Conservation (phyloP, 73 alveolate genomes). For the Tetrahymena thermophila region DNA sequence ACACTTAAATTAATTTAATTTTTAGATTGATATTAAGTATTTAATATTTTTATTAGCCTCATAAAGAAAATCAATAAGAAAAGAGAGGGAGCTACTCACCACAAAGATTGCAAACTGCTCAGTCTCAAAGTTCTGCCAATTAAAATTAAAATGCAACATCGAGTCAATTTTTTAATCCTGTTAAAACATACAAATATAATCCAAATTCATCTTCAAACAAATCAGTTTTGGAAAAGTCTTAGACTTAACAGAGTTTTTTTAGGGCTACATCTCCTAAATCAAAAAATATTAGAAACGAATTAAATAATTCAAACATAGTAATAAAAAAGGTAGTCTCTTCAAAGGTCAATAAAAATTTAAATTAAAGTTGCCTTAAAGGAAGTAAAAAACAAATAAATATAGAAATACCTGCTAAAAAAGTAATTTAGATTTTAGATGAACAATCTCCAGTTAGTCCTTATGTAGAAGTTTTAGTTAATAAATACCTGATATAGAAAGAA, state of each 20-base stretch:
- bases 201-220: not conserved
- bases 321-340: not conserved
- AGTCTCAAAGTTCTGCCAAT: not conserved
- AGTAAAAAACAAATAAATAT: not conserved
- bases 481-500: not conserved
- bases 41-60: not conserved
- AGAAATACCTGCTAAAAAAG: not conserved
- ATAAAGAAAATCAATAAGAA: not conserved
- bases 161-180: not conserved
- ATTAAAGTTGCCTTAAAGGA: not conserved
- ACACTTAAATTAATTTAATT: too few species aligned
- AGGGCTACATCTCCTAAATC: not conserved
- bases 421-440: not conserved
- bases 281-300: not conserved
- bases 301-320: not conserved
- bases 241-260: not conserved
- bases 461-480: not conserved
- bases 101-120: not conserved
- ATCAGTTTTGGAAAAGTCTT: not conserved
- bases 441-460: not conserved
- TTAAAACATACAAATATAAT: not conserved
- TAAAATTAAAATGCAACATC: not conserved
- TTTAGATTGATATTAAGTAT: too few species aligned
- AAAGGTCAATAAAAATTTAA: not conserved
- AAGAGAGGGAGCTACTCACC: not conserved